phyloP scores from a whole-genome alignment of 352 stramenopile genomes.

The Phytophthora rubi region DNA sequence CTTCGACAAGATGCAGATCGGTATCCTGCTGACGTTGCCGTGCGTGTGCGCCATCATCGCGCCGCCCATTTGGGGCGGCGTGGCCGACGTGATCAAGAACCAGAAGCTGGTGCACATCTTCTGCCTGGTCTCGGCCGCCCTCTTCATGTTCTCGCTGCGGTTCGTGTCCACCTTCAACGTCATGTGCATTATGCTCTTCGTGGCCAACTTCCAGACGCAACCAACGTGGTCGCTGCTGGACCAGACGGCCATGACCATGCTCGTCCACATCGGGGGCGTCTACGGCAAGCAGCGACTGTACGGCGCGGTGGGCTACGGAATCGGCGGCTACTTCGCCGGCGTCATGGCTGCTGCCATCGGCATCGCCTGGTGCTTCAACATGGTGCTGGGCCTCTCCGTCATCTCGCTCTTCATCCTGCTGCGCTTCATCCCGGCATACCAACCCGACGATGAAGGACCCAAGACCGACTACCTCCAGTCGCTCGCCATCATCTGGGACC shows the following conservation, averaged over 20 bases:
- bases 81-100: slow-evolving; percentile 66
- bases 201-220: slow-evolving; percentile 78
- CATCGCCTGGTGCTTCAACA: slow-evolving; percentile 84
- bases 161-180: slow-evolving; percentile 69
- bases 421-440: slow-evolving; percentile 53
- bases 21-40: slow-evolving; percentile 66
- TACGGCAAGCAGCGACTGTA: slow-evolving; percentile 84
- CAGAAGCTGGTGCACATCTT: slow-evolving; percentile 72
- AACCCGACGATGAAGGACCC: slow-evolving; percentile 35
- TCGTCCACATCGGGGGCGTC: slow-evolving; percentile 64
- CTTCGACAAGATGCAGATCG: slow-evolving; percentile 83
- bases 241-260: slow-evolving; percentile 68
- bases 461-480: slow-evolving; percentile 49
- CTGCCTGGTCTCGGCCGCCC: slow-evolving; percentile 59
- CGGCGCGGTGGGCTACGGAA: slow-evolving; percentile 71
- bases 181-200: slow-evolving; percentile 77
- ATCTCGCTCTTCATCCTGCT: slow-evolving; percentile 68
- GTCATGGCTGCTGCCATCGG: slow-evolving; percentile 63
- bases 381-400: slow-evolving; percentile 63
- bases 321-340: slow-evolving; percentile 68
- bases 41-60: slow-evolving; percentile 76
- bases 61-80: slow-evolving; percentile 69
- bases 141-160: slow-evolving; percentile 76
- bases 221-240: slow-evolving; percentile 74
- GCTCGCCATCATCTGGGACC: slow-evolving; percentile 50